phyloP scores from a whole-genome alignment of 2,329 filamentous ascomycete species.

The Eutypa lata region DNA sequence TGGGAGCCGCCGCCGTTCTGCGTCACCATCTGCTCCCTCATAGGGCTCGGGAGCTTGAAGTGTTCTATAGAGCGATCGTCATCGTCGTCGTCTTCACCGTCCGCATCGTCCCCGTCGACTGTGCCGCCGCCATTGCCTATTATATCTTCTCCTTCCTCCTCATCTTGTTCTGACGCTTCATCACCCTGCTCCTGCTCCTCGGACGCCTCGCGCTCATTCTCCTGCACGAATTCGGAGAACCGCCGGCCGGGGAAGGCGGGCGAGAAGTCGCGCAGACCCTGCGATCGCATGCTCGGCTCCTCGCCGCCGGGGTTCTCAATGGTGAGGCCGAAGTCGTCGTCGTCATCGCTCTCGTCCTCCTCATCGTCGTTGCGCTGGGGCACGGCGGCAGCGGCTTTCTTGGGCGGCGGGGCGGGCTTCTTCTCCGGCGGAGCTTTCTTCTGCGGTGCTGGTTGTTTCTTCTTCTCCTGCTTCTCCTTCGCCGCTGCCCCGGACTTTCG shows the following conservation, averaged over 20 bases:
- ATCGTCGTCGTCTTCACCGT: constrained; percentile 44
- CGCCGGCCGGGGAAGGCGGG: constrained; percentile 45
- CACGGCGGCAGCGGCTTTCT: constrained; percentile 31
- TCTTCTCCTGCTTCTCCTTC: background rate
- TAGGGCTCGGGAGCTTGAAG: constrained; percentile 53
- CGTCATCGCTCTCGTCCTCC: constrained; percentile 52
- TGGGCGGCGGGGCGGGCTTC: constrained; percentile 16
- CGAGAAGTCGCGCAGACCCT: constrained; percentile 38
- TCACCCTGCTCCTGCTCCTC: constrained; percentile 7
- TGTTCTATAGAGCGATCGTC: constrained; percentile 33
- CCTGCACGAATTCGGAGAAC: constrained; percentile 52
- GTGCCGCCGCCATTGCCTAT: constrained; percentile 42
- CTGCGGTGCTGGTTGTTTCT: constrained; percentile 12
- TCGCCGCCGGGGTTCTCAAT: constrained; percentile 59
- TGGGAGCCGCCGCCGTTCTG: constrained; percentile 19
- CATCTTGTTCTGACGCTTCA: constrained; percentile 28
- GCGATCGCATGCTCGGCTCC: constrained; percentile 23
- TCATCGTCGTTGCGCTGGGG: constrained; percentile 30
- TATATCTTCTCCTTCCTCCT: constrained; percentile 38
- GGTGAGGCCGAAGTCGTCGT: constrained; percentile 55
- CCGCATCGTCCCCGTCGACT: constrained; percentile 34
- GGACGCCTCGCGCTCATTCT: constrained; percentile 27
- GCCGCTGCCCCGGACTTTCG: background rate
- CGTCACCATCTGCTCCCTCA: constrained; percentile 35
- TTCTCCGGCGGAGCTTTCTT: constrained; percentile 19